Evolutionary conservation across 1,139 yeast genomes (phyloP).

Genomic region (Pneumocystis wakefieldiae): DNA sequence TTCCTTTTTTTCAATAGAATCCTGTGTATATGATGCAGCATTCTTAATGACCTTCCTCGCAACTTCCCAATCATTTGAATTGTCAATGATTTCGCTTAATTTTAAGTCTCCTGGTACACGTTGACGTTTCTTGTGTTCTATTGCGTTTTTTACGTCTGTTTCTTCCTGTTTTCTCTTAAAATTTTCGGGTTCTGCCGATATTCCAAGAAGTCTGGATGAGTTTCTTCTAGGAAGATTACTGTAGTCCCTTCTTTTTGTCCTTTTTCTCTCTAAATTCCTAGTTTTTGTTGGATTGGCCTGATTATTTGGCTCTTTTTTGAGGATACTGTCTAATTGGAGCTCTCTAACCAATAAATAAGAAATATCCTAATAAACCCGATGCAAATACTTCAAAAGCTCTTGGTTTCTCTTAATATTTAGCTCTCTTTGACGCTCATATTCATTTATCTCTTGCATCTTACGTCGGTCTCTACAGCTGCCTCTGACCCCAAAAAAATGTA

Average conservation of each 20-base stretch:
- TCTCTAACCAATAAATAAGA: not conserved
- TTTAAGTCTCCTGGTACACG: constrained; percentile 10
- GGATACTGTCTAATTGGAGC: constrained; percentile 1
- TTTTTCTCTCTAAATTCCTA: constrained; percentile 8
- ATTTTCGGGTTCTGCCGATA: constrained; percentile 19
- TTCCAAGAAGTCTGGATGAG: constrained; percentile 25
- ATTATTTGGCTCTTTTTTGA: constrained; percentile 1
- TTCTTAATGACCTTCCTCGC: constrained; percentile 4
- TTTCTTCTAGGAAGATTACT: constrained; percentile 19
- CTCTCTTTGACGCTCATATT: constrained; percentile 55
- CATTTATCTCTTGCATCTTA: constrained; percentile 17
- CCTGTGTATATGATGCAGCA: constrained; percentile 26
- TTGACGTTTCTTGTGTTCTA: constrained; percentile 14
- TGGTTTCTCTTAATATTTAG: constrained; percentile 45
- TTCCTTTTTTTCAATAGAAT: constrained; percentile 21
- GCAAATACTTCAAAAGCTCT: constrained; percentile 36
- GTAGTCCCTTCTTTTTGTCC: constrained; percentile 9
- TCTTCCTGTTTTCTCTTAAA: constrained; percentile 15
- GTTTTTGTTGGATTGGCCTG: constrained; percentile 1
- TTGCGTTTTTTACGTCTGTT: constrained; percentile 13
- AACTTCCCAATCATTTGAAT: constrained; percentile 5
- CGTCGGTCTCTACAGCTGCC: not conserved
- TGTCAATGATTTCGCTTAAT: constrained; percentile 10
- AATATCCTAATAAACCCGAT: constrained; percentile 20
- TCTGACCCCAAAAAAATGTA: not conserved